Conservation (phyloP, 2,329 filamentous ascomycete genomes). For the Colletotrichum sp. region DNA sequence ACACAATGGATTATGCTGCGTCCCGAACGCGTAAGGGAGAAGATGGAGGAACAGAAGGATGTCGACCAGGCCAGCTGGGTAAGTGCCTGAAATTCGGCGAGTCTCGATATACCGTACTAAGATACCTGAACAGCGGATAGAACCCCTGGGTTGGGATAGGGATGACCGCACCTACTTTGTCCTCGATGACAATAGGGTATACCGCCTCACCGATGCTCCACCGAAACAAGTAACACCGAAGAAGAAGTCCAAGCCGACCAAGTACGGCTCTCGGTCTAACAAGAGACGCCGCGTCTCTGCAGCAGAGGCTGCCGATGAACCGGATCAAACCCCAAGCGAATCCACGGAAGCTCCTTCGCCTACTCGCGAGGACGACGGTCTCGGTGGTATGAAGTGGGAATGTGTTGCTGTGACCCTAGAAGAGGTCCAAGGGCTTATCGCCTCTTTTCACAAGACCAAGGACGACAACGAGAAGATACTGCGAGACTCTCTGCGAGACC, state of each 20-base stretch:
- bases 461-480: constrained; percentile 87
- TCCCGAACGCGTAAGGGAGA: constrained; percentile 84
- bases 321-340: constrained; percentile 27
- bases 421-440: constrained; percentile 77
- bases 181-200: constrained; percentile 91
- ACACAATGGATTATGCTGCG: constrained; percentile 89
- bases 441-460: constrained; percentile 74
- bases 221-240: constrained; percentile 64
- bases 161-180: constrained; percentile 89
- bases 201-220: constrained; percentile 81
- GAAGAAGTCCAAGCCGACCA: constrained; percentile 70
- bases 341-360: constrained; percentile 28
- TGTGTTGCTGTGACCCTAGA: constrained; percentile 83
- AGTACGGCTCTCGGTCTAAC: constrained; percentile 67
- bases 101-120: not conserved
- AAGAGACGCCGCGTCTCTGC: constrained; percentile 71
- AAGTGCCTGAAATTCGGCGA: constrained; percentile 35
- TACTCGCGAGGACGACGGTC: constrained; percentile 60
- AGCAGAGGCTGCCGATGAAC: constrained; percentile 41
- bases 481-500: constrained; percentile 72
- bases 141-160: constrained; percentile 86
- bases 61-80: constrained; percentile 86
- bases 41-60: constrained; percentile 83
- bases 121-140: constrained; percentile 63
- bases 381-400: constrained; percentile 86